Percentiles rank a stretch among this genome's conserved stretches.
Conservation (phyloP, 352 stramenopile genomes). For the Globisporangium cederbergense region DNA sequence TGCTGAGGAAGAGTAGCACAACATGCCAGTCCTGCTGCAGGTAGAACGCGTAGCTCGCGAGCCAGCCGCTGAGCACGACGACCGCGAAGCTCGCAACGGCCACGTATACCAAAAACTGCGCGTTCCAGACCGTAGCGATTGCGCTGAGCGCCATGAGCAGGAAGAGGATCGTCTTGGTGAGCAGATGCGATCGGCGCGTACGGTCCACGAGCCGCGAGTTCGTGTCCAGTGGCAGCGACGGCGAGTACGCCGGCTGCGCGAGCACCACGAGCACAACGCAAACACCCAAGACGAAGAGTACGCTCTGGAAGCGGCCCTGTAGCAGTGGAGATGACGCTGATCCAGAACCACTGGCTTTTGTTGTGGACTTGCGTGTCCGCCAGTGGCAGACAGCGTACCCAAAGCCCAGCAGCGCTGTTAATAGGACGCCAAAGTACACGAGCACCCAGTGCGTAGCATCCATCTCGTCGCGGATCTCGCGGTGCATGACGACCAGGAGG, state of each 20-base stretch:
- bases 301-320: conserved; percentile 30
- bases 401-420: conserved; percentile 9
- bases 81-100: conserved; percentile 23
- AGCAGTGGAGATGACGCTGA: conserved; percentile 6
- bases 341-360: background rate
- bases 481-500: conserved; percentile 19
- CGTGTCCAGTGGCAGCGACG: conserved; percentile 11
- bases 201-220: conserved; percentile 17
- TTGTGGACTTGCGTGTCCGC: conserved; percentile 16
- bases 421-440: conserved; percentile 22
- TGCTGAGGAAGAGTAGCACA: conserved; percentile 35
- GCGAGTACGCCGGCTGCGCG: conserved; percentile 23
- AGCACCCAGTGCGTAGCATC: conserved; percentile 25
- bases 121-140: conserved; percentile 51
- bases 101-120: conserved; percentile 50
- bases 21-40: conserved; percentile 48
- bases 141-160: conserved; percentile 43
- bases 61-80: conserved; percentile 30
- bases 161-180: conserved; percentile 54
- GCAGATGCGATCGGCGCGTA: conserved; percentile 28
- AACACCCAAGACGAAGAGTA: conserved; percentile 27
- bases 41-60: conserved; percentile 21
- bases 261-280: conserved; percentile 37
- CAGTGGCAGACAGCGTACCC: conserved; percentile 24
- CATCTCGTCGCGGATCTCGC: conserved; percentile 10